A percentile compares a stretch with the other conserved stretches of the same genome.
phyloP scores from a whole-genome alignment of 192 early-diverging fungal genomes.

The Gonapodya sp. region DNA sequence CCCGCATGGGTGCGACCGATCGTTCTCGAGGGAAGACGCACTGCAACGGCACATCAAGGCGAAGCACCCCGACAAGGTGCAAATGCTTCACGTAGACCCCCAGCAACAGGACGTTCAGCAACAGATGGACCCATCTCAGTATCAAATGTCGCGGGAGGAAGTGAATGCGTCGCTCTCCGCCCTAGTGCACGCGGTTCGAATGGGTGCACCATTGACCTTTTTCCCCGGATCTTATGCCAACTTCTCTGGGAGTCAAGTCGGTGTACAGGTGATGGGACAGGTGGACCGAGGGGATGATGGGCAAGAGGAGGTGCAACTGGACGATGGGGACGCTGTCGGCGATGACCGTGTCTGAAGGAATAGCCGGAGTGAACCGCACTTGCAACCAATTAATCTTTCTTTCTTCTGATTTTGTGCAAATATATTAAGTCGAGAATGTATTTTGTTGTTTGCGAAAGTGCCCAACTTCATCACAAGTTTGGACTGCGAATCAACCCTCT shows the following conservation, averaged over 20 bases:
- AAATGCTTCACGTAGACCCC: not conserved
- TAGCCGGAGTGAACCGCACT: too few relatives aligned
- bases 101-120: not conserved
- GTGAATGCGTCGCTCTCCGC: not conserved
- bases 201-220: not conserved
- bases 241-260: not conserved
- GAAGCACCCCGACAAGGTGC: not conserved
- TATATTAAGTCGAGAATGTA: too few relatives aligned
- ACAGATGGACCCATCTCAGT: not conserved
- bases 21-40: not conserved
- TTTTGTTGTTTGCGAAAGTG: too few relatives aligned
- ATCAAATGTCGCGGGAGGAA: not conserved
- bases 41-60: not conserved
- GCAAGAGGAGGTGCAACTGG: not conserved
- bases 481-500: too few relatives aligned
- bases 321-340: not conserved
- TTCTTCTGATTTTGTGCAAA: too few relatives aligned
- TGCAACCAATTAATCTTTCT: too few relatives aligned
- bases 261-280: not conserved
- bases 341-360: too few relatives aligned
- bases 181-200: not conserved
- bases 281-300: not conserved
- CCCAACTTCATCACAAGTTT: too few relatives aligned
- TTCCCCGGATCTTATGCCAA: not conserved
- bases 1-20: not conserved